Evolutionary conservation across 345 rosid species (phyloP).

Genomic region (Sapria himalayana): DNA sequence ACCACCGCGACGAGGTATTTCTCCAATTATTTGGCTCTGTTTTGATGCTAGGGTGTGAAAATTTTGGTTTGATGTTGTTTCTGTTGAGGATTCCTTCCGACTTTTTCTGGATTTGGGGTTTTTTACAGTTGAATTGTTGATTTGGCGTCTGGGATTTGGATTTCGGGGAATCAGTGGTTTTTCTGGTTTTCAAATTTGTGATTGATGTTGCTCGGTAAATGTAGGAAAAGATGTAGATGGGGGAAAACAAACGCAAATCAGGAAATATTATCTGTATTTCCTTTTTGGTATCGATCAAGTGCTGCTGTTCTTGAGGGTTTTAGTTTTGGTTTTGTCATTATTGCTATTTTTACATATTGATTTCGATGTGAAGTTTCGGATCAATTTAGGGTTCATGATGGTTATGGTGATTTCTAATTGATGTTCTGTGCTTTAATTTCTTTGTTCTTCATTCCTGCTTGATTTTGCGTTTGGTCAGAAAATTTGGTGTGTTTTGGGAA

Average conservation of each 20-base stretch:
- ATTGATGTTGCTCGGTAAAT: background rate
- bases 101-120: too few species aligned
- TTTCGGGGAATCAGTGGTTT: background rate
- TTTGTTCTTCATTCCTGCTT: too few species aligned
- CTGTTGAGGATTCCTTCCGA: too few species aligned
- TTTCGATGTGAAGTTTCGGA: too few species aligned
- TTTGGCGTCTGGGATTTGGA: background rate
- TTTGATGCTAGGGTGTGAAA: background rate
- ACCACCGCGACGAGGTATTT: slow-evolving; percentile 26
- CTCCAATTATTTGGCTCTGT: background rate
- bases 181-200: background rate
- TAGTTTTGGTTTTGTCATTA: background rate
- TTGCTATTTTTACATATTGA: background rate
- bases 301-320: background rate
- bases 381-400: too few species aligned
- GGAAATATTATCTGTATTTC: background rate
- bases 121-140: background rate
- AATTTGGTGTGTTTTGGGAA: too few species aligned
- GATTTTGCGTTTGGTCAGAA: too few species aligned
- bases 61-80: background rate
- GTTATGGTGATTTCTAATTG: too few species aligned
- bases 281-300: background rate
- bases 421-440: too few species aligned
- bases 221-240: background rate
- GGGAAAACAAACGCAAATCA: background rate